Evolutionary conservation across 495 filamentous ascomycete species (phyloP), one percentile per base, ranked within the genome.

Genomic region (Xylaria telfairii): DNA sequence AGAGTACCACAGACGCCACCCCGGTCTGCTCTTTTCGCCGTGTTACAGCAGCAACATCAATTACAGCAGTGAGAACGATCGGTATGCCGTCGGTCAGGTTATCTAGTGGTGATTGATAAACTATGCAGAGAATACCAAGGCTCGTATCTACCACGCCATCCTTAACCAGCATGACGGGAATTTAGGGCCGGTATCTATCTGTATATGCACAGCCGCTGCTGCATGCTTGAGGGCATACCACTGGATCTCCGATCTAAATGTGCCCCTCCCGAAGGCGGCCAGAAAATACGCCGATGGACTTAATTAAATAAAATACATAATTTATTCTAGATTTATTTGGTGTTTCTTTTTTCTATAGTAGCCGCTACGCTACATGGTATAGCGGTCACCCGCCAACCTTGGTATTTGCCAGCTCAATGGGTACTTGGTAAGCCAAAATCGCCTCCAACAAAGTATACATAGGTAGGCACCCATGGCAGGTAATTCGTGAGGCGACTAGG

Each of bases 141-240:
- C 56, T 51, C 57, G n/a, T 63, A 69, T 69, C 57, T 68, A 59
- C 46, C 21, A 41, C 21, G 67, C 67, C 44, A 69, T 69, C 1
- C 26, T 60, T 44, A 69, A 17, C 67, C 57, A 69, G 17, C 53
- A 62, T 59, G 30, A 53, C 56, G 44, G 54, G 37, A 69, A 63
- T 26, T 41, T 34, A 54, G 67, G 67, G 57, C 57, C 67, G 67
- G 44, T 63, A 64, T 37, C 51, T 61, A 61, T 28, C 24, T 65
- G 61, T 51, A 46, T 37, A 47, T 59, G 68, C 46, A 34, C 26
- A 47, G 51, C 51, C 60, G 17, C 8, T 32, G 47, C 51, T 61
- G 53, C 66, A 61, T 60, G 66, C 53, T 28, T 39, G 19, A 51
- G 30, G 64, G 47, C 46, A 32, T 13, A 41, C 1, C 42, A 66